Percentiles rank a stretch among this genome's conserved stretches.
Conservation (phyloP, 192 early-diverging fungal genomes). For the Coemansia sp. region DNA sequence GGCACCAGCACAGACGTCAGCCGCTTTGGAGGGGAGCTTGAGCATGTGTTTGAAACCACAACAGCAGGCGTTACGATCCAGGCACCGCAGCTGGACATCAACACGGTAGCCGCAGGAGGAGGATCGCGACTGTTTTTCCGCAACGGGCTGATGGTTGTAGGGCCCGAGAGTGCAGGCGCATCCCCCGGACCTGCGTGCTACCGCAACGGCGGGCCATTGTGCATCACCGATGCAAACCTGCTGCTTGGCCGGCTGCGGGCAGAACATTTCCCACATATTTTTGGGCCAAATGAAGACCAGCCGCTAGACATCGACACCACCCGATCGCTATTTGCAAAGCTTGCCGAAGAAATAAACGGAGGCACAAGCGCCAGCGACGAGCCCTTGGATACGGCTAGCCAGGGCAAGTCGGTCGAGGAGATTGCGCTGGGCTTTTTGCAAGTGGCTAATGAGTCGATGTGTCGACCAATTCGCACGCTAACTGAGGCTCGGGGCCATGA, state of each 20-base stretch:
- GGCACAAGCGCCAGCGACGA: constrained; percentile 40
- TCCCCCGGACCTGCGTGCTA: constrained; percentile 97
- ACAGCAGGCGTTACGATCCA: constrained; percentile 90
- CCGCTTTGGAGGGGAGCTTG: constrained; percentile 80
- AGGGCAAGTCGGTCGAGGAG: constrained; percentile 72
- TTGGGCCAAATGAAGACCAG: constrained; percentile 81
- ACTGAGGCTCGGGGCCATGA: constrained; percentile 93
- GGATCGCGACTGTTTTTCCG: constrained; percentile 89
- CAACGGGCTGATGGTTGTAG: constrained; percentile 92
- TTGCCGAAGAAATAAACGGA: constrained; percentile 66
- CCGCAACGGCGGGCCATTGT: constrained; percentile 84
- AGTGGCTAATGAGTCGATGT: constrained; percentile 97
- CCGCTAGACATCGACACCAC: constrained; percentile 72
- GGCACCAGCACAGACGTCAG: constrained; percentile 92
- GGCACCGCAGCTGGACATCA: constrained; percentile 94
- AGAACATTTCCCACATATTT: constrained; percentile 90
- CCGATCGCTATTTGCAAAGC: constrained; percentile 58
- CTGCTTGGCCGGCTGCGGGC: constrained; percentile 81
- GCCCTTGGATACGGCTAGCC: constrained; percentile 12
- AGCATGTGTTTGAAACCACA: constrained; percentile 93
- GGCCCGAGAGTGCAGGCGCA: constrained; percentile 87
- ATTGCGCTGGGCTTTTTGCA: constrained; percentile 92
- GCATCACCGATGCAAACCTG: constrained; percentile 94
- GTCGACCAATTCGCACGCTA: constrained; percentile 86
- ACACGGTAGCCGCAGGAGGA: constrained; percentile 96